A percentile compares a stretch with the other conserved stretches of the same genome.
These are phyloP conservation scores for Raffaelea deltoideospora DNA, from an alignment of 2,329 filamentous ascomycete genomes.

Conservation along the genomic window DNA sequence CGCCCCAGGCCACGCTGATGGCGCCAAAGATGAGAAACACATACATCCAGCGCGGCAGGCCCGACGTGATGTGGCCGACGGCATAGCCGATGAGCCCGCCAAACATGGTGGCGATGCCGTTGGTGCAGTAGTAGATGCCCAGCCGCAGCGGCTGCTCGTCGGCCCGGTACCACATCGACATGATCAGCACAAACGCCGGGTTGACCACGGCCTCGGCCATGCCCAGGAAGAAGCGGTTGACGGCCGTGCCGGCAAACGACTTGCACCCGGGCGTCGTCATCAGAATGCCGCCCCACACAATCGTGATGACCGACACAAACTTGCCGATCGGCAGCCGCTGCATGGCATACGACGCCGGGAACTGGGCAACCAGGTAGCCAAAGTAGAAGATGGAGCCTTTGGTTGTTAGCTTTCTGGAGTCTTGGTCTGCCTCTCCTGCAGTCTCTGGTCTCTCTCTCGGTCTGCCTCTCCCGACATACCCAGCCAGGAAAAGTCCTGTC, in stretches of 20 bases:
- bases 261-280: constrained; percentile 17
- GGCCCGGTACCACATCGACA: constrained; percentile 21
- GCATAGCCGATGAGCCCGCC: constrained; percentile 16
- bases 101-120: constrained; percentile 16
- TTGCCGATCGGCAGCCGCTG: constrained; percentile 26
- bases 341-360: constrained; percentile 23
- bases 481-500: too few relatives aligned
- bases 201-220: constrained; percentile 25
- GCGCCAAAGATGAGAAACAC: constrained; percentile 11
- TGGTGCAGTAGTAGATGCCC: constrained; percentile 18
- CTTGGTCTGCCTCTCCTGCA: too few relatives aligned
- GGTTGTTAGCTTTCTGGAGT: too few relatives aligned
- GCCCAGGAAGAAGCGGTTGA: constrained; percentile 21
- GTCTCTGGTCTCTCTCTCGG: too few relatives aligned
- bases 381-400: too few relatives aligned
- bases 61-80: constrained; percentile 10
- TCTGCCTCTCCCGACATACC: too few relatives aligned
- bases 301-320: constrained; percentile 26
- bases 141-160: constrained; percentile 21
- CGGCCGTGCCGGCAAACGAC: constrained; percentile 19
- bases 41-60: constrained; percentile 16
- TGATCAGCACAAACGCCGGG: constrained; percentile 21
- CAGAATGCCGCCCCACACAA: constrained; percentile 20
- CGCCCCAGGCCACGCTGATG: constrained; percentile 8
- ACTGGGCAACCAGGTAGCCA: constrained; percentile 24